Base-by-base conservation (phyloP, 768 basidiomycete species). In the Crepidotus variabilis region DNA sequence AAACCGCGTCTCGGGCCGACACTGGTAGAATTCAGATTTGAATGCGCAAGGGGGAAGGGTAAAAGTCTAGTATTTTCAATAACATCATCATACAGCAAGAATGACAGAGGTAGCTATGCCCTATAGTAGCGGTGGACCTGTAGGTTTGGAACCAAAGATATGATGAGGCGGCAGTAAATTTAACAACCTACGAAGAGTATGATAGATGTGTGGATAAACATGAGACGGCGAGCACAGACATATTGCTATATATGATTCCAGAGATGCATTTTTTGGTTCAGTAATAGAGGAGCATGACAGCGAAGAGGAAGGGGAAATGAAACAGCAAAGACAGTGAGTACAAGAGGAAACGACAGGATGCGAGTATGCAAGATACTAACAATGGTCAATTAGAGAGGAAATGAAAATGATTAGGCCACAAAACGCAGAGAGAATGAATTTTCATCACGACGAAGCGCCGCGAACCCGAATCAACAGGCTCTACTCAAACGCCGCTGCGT, bases 301-400 rank as follows among this genome's bases (percentile, higher is more conserved):
- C 71, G 65, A 63, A 71, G 71, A 62, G 62, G 64, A 61, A 61
- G 65, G 62, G 68, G 72, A 67, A 69, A 66, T 66, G 59, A 65
- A 64, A 65, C 63, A 64, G 58, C 59, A 63, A 63, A 63, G 59
- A 50, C 47, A 50, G 54, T 36, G 35, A 48, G 47, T 46, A 55
- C 47, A 48, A 43, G 50, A 47, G 21, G 23, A 14, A 46, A 50
- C 18, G 49, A 23, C 23, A 48, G 52, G 60, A 54, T 18, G 58
- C 45, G 52, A 56, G 52, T 34, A 50, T 59, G 52, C 61, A 48
- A 59, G 56, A 54, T 51, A 55, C 57, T 50, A 47, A 65, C 57
- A 62, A 52, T 61, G 56, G 58, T 52, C 57, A 61, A 61, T 62
- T 60, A 61, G 56, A 67, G 48, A 59, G 56, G 52, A 49, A 55